Percentiles rank a stretch among this genome's conserved stretches.
Evolutionary conservation across 164 flowering plant genomes (phyloP).

Genomic region (Warburgia ugandensis): DNA sequence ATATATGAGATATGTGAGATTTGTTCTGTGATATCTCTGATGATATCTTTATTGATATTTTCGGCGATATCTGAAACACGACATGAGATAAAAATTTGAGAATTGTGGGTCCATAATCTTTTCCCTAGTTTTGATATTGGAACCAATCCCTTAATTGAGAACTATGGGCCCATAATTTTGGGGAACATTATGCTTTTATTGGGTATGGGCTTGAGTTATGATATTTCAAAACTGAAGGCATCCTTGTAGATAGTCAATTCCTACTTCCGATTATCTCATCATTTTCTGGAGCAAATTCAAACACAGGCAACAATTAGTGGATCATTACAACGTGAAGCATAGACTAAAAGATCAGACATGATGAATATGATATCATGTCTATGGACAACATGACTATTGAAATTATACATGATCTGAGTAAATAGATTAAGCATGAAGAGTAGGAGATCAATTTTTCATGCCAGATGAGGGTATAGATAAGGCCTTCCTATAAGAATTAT

Average conservation of each 20-base stretch:
- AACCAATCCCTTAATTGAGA: too few species aligned
- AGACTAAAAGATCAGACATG: neutral
- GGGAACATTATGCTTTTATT: too few species aligned
- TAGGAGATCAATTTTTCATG: neutral
- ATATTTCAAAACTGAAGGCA: slow-evolving; percentile 23
- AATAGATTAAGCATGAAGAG: neutral
- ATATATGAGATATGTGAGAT: too few species aligned
- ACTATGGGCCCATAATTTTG: too few species aligned
- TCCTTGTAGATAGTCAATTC: slow-evolving; percentile 18
- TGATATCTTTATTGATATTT: too few species aligned
- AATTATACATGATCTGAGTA: neutral
- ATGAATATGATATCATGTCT: neutral
- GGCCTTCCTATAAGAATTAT: too few species aligned
- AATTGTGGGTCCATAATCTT: too few species aligned
- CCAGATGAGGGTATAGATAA: too few species aligned
- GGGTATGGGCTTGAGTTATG: slow-evolving; percentile 18
- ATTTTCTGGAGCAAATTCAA: slow-evolving; percentile 30
- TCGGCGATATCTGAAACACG: too few species aligned
- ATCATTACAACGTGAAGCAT: neutral
- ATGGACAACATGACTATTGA: neutral
- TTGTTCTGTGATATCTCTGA: too few species aligned
- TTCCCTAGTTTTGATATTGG: too few species aligned
- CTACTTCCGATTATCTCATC: slow-evolving; percentile 38
- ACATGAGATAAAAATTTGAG: too few species aligned
- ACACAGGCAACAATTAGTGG: neutral